Conservation (phyloP, 208 protist genomes). For the Sergeia podlipaevii region DNA sequence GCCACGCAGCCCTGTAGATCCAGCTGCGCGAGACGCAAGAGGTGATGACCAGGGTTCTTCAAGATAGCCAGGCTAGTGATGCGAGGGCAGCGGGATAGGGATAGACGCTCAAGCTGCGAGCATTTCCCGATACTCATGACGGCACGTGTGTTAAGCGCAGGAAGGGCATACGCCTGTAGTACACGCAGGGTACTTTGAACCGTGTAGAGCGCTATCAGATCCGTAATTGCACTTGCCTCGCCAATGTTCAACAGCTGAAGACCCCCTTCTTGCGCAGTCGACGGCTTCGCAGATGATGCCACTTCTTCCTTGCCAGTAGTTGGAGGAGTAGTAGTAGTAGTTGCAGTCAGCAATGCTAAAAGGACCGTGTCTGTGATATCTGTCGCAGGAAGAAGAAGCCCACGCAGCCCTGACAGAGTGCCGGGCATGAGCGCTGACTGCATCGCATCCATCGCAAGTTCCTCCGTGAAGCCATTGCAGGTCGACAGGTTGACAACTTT, state of each 20-base stretch:
- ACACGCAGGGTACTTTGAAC: not conserved
- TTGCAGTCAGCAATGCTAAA: not conserved
- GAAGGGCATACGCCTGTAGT: not conserved
- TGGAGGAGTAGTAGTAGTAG: not conserved
- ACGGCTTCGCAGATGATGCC: too few species aligned
- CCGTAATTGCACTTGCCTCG: not conserved
- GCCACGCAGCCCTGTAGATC: conserved; percentile 3
- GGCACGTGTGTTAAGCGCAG: not conserved
- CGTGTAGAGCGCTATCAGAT: not conserved
- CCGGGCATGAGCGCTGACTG: not conserved
- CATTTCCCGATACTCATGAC: not conserved
- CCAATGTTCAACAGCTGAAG: conserved; percentile 1
- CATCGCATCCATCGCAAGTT: not conserved
- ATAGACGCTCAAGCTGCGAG: not conserved
- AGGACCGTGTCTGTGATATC: not conserved
- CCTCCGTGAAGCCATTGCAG: conserved; percentile 1
- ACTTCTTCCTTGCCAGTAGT: too few species aligned
- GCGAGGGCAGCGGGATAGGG: not conserved
- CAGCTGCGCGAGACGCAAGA: not conserved
- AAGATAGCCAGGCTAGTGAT: not conserved
- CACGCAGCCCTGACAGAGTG: not conserved
- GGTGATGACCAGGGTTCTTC: not conserved
- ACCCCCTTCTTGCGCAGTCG: not conserved
- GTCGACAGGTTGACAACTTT: not conserved
- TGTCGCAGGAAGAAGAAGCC: not conserved